Conservation (phyloP, 2,329 filamentous ascomycete species). For the Xylariaceae sp. region DNA sequence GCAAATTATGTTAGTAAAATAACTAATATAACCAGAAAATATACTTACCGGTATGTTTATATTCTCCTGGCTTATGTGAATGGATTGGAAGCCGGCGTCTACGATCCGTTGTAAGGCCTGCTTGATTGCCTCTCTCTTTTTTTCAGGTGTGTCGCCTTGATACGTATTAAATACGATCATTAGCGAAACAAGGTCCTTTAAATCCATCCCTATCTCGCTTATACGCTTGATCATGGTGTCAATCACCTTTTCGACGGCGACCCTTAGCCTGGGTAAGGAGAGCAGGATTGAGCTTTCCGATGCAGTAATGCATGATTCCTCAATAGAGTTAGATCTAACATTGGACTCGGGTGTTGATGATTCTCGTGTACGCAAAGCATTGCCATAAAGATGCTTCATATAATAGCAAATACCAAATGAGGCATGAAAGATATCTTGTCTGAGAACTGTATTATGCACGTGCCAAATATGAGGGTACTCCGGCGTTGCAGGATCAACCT, state of each 20-base stretch:
- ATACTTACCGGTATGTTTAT: constrained; percentile 40
- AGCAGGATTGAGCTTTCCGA: constrained; percentile 39
- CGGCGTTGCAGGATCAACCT: constrained; percentile 54
- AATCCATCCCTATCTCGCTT: constrained; percentile 55
- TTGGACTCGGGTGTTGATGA: constrained; percentile 22
- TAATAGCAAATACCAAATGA: constrained; percentile 63
- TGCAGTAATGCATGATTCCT: constrained; percentile 36
- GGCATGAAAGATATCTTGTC: constrained; percentile 61
- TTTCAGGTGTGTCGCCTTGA: constrained; percentile 46
- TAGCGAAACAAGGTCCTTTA: constrained; percentile 57
- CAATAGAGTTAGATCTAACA: constrained; percentile 28
- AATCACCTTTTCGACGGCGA: constrained; percentile 52
- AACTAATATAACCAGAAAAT: not conserved
- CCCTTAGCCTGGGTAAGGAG: constrained; percentile 34
- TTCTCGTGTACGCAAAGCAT: constrained; percentile 20
- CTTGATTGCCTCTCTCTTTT: constrained; percentile 50
- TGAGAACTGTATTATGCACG: constrained; percentile 60
- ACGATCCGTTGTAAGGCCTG: constrained; percentile 50
- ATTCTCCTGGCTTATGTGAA: constrained; percentile 50
- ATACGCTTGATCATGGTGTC: constrained; percentile 50
- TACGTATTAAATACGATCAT: constrained; percentile 55
- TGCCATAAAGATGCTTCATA: constrained; percentile 46
- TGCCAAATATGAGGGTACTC: constrained; percentile 56
- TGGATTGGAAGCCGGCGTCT: constrained; percentile 52
- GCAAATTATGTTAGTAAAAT: not conserved